phyloP scores from a whole-genome alignment of 192 early-diverging fungal genomes.

The Phycomyces blakesleeanus region DNA sequence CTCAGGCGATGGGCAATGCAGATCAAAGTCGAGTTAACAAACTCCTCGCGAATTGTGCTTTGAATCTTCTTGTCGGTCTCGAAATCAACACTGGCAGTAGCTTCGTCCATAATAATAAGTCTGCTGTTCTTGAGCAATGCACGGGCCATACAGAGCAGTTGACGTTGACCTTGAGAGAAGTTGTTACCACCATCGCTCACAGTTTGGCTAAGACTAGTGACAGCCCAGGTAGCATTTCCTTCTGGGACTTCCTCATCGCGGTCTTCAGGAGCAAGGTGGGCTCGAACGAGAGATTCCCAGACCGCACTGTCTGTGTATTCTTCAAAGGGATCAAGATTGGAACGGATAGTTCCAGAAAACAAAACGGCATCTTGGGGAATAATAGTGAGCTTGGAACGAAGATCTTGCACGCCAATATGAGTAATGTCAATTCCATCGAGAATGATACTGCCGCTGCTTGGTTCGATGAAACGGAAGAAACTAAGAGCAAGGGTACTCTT shows the following conservation, averaged over 20 bases:
- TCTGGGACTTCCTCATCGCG: not conserved
- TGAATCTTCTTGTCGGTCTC: conserved; percentile 86
- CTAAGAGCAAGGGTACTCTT: conserved; percentile 72
- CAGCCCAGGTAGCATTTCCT: not conserved
- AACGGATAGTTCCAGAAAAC: conserved; percentile 65
- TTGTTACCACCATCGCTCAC: conserved; percentile 79
- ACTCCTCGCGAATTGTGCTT: conserved; percentile 68
- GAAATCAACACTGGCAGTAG: conserved; percentile 85
- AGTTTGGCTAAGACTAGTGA: conserved; percentile 58
- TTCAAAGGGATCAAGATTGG: conserved; percentile 78
- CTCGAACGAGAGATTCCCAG: conserved; percentile 72
- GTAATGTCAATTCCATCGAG: conserved; percentile 81
- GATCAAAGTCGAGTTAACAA: conserved; percentile 71
- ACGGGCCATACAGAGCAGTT: conserved; percentile 69
- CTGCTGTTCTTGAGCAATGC: conserved; percentile 62
- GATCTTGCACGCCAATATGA: conserved; percentile 67
- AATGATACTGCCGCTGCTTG: conserved; percentile 58
- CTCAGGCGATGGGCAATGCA: conserved; percentile 87
- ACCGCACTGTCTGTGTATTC: conserved; percentile 63
- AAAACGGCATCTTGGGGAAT: conserved; percentile 77
- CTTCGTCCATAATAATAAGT: conserved; percentile 81
- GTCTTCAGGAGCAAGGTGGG: conserved; percentile 53
- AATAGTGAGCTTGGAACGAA: conserved; percentile 62
- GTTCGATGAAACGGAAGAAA: conserved; percentile 81
- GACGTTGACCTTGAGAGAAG: conserved; percentile 71